These are phyloP conservation scores for Emericellopsis cladophorae DNA, from an alignment of 2,329 filamentous ascomycete species.

Conservation along the genomic window DNA sequence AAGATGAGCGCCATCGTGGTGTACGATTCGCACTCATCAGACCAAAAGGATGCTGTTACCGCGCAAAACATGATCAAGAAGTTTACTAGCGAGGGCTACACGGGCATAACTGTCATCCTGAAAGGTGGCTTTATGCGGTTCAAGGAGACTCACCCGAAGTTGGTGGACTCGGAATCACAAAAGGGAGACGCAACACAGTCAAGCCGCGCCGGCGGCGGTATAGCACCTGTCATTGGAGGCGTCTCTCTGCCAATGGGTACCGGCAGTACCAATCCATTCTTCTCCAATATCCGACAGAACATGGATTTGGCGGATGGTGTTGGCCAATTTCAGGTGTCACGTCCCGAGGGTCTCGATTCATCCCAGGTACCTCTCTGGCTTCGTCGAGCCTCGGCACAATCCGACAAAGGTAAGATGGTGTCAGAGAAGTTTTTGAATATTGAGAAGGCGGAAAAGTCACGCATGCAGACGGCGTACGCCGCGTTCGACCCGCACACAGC, in stretches of 20 bases:
- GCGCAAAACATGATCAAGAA: conserved; percentile 88
- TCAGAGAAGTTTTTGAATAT: conserved; percentile 76
- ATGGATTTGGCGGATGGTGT: conserved; percentile 91
- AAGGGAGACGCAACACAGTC: conserved; percentile 13
- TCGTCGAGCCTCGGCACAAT: conserved; percentile 47
- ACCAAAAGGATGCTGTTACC: conserved; percentile 67
- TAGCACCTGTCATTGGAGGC: conserved; percentile 72
- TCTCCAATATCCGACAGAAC: conserved; percentile 91
- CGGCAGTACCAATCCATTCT: conserved; percentile 74
- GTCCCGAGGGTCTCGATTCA: conserved; percentile 31
- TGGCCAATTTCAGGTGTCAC: conserved; percentile 56
- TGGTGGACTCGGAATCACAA: conserved; percentile 41
- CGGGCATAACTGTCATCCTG: conserved; percentile 61
- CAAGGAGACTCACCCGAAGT: conserved; percentile 48
- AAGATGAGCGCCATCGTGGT: conserved; percentile 67
- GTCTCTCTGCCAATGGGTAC: conserved; percentile 65
- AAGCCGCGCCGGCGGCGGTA: conserved; percentile 14
- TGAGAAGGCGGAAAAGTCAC: conserved; percentile 72
- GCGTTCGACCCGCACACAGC: conserved; percentile 28
- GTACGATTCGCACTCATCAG: conserved; percentile 68
- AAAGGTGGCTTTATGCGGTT: conserved; percentile 74
- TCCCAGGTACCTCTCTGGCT: conserved; percentile 66
- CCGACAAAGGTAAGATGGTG: conserved; percentile 66
- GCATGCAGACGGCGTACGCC: conserved; percentile 73
- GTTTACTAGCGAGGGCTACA: conserved; percentile 74